A percentile compares a stretch with the other conserved stretches of the same genome.
Evolutionary conservation across 2,329 filamentous ascomycete species (phyloP).

Genomic region (Fusarium papillatum): DNA sequence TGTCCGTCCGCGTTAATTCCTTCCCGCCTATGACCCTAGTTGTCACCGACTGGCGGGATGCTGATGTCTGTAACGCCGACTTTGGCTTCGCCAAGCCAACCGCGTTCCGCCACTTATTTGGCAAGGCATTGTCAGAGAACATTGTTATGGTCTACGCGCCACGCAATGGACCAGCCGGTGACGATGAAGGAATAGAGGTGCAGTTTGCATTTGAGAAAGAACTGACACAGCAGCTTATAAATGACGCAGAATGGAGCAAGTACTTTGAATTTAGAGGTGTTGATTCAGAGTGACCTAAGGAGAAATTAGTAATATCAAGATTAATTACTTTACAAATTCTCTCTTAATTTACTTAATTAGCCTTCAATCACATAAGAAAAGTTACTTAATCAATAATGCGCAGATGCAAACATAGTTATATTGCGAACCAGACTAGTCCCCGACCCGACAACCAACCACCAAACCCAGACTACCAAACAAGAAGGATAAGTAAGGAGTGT

Average conservation of each 20-base stretch:
- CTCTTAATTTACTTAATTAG: neutral
- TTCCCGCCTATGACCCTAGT: constrained; percentile 52
- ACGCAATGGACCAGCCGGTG: constrained; percentile 38
- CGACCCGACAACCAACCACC: neutral
- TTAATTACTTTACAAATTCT: neutral
- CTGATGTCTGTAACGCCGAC: constrained; percentile 43
- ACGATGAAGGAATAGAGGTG: constrained; percentile 53
- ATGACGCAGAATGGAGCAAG: constrained; percentile 51
- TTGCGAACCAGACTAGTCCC: neutral
- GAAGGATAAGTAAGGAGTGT: neutral
- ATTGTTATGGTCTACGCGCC: constrained; percentile 49
- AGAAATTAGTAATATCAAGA: neutral
- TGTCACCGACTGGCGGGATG: constrained; percentile 52
- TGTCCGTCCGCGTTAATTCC: constrained; percentile 51
- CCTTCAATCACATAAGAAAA: neutral
- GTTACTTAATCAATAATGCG: neutral
- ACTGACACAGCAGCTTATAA: constrained; percentile 44
- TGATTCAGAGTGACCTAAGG: constrained; percentile 30
- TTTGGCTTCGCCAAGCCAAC: constrained; percentile 53
- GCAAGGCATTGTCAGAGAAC: constrained; percentile 42
- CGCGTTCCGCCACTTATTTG: constrained; percentile 49
- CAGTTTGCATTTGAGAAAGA: constrained; percentile 50
- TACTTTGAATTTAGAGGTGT: constrained; percentile 55
- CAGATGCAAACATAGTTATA: neutral
- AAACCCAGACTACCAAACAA: neutral